phyloP scores from a whole-genome alignment of 2,329 filamentous ascomycete genomes.

The Hypomyces rosellus region DNA sequence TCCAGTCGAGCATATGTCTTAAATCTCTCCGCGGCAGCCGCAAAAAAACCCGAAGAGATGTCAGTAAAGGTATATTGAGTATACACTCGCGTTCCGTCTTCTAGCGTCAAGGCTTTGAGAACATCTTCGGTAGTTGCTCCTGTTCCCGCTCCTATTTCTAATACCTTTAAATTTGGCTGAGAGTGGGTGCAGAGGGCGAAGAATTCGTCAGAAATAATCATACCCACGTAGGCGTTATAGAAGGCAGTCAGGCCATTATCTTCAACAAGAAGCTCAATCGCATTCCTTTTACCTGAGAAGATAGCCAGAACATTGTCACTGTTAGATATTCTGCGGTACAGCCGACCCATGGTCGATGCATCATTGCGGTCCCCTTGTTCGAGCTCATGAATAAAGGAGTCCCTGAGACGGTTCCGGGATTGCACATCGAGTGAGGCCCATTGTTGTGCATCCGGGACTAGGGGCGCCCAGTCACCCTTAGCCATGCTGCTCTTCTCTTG shows the following conservation, averaged over 20 bases:
- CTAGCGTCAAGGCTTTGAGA: neutral
- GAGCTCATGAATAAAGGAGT: too few species aligned
- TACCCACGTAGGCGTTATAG: too few species aligned
- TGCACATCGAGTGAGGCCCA: too few species aligned
- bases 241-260: too few species aligned
- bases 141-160: slow-evolving; percentile 33
- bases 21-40: slow-evolving; percentile 17
- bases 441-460: too few species aligned
- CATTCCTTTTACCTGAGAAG: too few species aligned
- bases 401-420: too few species aligned
- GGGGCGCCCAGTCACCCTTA: neutral
- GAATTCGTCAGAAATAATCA: neutral
- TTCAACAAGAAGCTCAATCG: too few species aligned
- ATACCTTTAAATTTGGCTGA: slow-evolving; percentile 5
- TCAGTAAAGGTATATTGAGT: slow-evolving; percentile 20
- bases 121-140: slow-evolving; percentile 26
- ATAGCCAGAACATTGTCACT: too few species aligned
- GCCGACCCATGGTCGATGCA: too few species aligned
- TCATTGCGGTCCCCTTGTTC: too few species aligned
- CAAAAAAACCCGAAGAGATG: slow-evolving; percentile 19
- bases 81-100: slow-evolving; percentile 1
- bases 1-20: slow-evolving; percentile 1
- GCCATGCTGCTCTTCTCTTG: slow-evolving; percentile 2
- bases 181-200: slow-evolving; percentile 5
- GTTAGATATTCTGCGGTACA: neutral